Evolutionary conservation across 2,329 filamentous ascomycete species (phyloP).

Genomic region (Cordyceps cateniannulata): DNA sequence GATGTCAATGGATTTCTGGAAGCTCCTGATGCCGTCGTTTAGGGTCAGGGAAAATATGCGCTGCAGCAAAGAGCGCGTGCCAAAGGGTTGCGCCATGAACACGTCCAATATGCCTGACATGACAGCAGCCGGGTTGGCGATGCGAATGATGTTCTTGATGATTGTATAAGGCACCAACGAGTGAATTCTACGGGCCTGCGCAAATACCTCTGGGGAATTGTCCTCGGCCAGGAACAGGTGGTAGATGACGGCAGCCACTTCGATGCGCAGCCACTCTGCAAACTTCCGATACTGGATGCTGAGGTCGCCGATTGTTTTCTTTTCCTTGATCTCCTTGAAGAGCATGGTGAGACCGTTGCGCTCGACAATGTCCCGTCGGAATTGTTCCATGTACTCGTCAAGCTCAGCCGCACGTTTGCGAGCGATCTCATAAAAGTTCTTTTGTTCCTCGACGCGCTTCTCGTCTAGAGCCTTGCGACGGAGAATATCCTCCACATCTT

Average conservation of each 20-base stretch:
- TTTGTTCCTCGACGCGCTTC: constrained; percentile 85
- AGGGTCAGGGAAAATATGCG: constrained; percentile 90
- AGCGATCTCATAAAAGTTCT: constrained; percentile 91
- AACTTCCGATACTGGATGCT: constrained; percentile 97
- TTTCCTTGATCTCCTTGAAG: constrained; percentile 88
- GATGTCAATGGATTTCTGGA: constrained; percentile 80
- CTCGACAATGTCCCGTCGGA: constrained; percentile 61
- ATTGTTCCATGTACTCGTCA: constrained; percentile 97
- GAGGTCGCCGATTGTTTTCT: constrained; percentile 78
- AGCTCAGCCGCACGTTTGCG: constrained; percentile 83
- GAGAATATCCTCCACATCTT: constrained; percentile 76
- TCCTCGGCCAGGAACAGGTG: constrained; percentile 97
- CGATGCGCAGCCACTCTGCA: constrained; percentile 94
- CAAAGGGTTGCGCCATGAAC: constrained; percentile 93
- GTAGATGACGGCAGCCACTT: constrained; percentile 93
- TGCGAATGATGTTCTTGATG: constrained; percentile 93
- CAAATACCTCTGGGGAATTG: constrained; percentile 93
- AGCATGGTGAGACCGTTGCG: constrained; percentile 82
- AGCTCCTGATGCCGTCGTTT: constrained; percentile 79
- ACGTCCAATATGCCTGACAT: constrained; percentile 95
- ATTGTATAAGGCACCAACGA: constrained; percentile 89
- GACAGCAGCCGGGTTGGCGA: constrained; percentile 92
- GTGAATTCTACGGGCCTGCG: constrained; percentile 89
- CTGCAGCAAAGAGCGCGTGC: constrained; percentile 82
- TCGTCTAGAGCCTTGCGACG: constrained; percentile 77